A percentile compares a stretch with the other conserved stretches of the same genome.
These are phyloP conservation scores for Aegilops umbellulata DNA, from an alignment of 176 grass and related monocot genomes.

Conservation along the genomic window DNA sequence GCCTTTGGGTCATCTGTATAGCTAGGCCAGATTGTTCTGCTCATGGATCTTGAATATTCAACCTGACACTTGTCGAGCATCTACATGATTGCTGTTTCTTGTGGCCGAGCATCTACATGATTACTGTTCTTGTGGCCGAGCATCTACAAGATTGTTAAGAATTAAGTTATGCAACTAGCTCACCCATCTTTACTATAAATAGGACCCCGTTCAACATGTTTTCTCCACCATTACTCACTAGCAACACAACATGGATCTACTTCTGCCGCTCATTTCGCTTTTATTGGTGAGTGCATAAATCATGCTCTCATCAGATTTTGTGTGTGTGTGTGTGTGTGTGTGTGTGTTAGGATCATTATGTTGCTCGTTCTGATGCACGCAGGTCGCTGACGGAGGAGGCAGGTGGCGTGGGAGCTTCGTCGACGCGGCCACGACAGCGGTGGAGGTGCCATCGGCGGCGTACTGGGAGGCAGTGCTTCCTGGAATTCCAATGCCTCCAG, in stretches of 20 bases:
- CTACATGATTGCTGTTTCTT: no score
- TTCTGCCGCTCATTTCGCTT: neutral
- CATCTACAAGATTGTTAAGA: neutral
- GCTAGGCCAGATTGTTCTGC: neutral
- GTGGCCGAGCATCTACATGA: neutral
- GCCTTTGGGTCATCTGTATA: neutral
- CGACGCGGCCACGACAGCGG: neutral
- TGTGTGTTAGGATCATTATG: neutral
- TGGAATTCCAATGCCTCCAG: neutral
- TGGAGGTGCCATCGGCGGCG: neutral
- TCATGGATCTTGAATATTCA: neutral
- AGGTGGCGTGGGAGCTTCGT: neutral
- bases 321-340: neutral
- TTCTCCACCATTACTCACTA: neutral
- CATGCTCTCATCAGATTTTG: neutral
- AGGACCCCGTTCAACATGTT: neutral
- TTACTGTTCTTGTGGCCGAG: no score
- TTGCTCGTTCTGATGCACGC: neutral
- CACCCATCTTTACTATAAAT: neutral
- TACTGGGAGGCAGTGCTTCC: conserved; percentile 1
- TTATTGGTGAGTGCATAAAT: conserved; percentile 2
- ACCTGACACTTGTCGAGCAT: neutral
- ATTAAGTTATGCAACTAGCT: neutral
- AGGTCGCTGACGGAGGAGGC: neutral
- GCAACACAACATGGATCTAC: neutral